These are phyloP conservation scores for Priceomyces fermenticarens DNA, from an alignment of 805 yeast genomes.

Conservation along the genomic window DNA sequence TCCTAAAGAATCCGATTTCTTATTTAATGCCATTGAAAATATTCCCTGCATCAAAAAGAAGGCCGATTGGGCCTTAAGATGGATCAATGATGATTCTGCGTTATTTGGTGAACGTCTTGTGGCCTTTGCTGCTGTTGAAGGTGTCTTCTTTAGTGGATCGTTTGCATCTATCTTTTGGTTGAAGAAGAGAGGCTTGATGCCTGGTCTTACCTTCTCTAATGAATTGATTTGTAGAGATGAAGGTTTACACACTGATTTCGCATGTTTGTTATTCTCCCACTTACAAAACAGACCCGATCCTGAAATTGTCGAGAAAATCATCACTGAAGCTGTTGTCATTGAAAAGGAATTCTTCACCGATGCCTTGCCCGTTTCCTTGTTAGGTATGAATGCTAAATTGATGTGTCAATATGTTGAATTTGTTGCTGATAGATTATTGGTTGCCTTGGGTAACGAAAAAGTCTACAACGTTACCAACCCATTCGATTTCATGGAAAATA, in stretches of 20 bases:
- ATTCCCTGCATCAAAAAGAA: constrained; percentile 95
- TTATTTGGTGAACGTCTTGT: constrained; percentile 93
- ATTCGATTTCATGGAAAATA: constrained; percentile 98
- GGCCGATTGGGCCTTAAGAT: constrained; percentile 98
- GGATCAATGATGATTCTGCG: constrained; percentile 89
- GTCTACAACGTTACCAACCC: constrained; percentile 87
- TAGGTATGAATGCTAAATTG: constrained; percentile 91
- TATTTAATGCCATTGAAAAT: constrained; percentile 93
- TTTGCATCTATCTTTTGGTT: constrained; percentile 98
- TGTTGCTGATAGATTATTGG: constrained; percentile 91
- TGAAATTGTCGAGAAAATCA: constrained; percentile 75
- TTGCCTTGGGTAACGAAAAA: constrained; percentile 89
- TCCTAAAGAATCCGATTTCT: constrained; percentile 84
- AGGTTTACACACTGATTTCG: constrained; percentile 98
- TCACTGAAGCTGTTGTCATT: constrained; percentile 91
- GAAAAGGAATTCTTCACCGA: constrained; percentile 94
- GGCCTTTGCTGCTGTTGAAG: constrained; percentile 98
- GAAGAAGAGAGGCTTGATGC: constrained; percentile 98
- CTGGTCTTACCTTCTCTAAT: constrained; percentile 96
- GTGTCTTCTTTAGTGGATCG: constrained; percentile 97
- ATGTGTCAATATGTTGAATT: constrained; percentile 99
- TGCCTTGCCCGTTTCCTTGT: constrained; percentile 87
- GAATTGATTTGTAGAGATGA: constrained; percentile 98
- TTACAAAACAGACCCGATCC: constrained; percentile 83
- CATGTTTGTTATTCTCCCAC: constrained; percentile 91